Conservation (phyloP, 176 grass and related monocot genomes). For the Secale cereale region DNA sequence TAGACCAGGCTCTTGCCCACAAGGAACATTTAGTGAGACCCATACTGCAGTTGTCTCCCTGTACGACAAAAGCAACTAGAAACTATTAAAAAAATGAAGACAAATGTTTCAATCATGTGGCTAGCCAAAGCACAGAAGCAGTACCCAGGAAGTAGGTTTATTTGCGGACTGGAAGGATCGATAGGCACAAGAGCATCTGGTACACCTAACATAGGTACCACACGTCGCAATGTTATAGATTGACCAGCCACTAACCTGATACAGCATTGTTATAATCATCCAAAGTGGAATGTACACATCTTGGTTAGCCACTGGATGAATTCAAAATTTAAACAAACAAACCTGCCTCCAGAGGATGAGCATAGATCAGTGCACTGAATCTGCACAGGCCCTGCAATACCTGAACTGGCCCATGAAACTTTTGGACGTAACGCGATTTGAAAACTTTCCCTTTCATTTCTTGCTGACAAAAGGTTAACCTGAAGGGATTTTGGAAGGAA, state of each 20-base stretch:
- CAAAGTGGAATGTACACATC: constrained; percentile 30
- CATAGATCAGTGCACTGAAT: constrained; percentile 83
- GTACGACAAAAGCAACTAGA: constrained; percentile 25
- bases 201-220: constrained; percentile 92
- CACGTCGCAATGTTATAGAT: constrained; percentile 79
- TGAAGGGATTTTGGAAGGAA: constrained; percentile 28
- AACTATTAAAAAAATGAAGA: constrained; percentile 9
- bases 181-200: constrained; percentile 99
- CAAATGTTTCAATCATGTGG: background rate
- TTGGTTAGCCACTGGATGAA: constrained; percentile 18
- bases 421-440: constrained; percentile 92
- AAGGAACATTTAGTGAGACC: constrained; percentile 86
- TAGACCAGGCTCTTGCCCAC: constrained; percentile 72
- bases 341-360: constrained; percentile 84
- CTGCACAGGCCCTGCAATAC: constrained; percentile 74
- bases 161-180: constrained; percentile 57
- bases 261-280: constrained; percentile 41
- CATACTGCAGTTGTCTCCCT: constrained; percentile 92
- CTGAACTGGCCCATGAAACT: constrained; percentile 83
- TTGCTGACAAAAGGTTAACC: constrained; percentile 92
- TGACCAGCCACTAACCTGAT: constrained; percentile 65
- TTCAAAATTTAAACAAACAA: constrained; percentile 20
- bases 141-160: constrained; percentile 91
- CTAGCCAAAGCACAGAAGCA: constrained; percentile 33
- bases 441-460: constrained; percentile 97